phyloP scores from a whole-genome alignment of 495 filamentous ascomycete genomes.

The Penicillium alfredii region DNA sequence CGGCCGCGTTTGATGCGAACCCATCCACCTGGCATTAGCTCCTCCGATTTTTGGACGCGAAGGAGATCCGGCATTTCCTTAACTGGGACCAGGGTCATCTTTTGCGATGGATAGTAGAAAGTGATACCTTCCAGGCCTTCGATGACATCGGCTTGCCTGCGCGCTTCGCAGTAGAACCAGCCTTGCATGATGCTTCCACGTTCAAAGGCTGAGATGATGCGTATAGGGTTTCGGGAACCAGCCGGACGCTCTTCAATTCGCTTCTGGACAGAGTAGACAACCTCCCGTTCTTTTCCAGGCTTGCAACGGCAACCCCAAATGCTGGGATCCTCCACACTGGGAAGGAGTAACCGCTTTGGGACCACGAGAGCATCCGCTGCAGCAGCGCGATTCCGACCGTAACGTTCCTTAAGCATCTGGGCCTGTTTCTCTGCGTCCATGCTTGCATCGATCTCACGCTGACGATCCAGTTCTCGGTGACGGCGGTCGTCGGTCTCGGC shows the following conservation, averaged over 20 bases:
- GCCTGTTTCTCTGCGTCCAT: constrained; percentile 94
- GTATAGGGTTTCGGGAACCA: constrained; percentile 66
- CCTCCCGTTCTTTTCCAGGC: constrained; percentile 88
- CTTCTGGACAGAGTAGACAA: constrained; percentile 78
- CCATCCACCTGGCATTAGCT: constrained; percentile 83
- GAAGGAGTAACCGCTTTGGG: constrained; percentile 82
- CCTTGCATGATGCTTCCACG: constrained; percentile 82
- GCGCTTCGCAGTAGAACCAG: constrained; percentile 91
- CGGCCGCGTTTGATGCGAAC: constrained; percentile 81
- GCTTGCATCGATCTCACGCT: constrained; percentile 74
- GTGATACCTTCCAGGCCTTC: constrained; percentile 73
- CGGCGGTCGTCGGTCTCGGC: constrained; percentile 82
- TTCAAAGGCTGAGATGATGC: constrained; percentile 85
- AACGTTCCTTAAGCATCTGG: constrained; percentile 74
- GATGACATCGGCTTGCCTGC: constrained; percentile 77
- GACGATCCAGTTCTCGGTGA: constrained; percentile 89
- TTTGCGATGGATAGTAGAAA: constrained; percentile 77
- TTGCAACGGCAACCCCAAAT: constrained; percentile 95
- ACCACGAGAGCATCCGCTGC: constrained; percentile 60
- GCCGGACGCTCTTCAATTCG: constrained; percentile 70
- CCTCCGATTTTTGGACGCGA: constrained; percentile 77
- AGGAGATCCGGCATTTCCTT: constrained; percentile 96
- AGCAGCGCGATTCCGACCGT: constrained; percentile 59
- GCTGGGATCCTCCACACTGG: constrained; percentile 88
- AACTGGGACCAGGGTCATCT: constrained; percentile 82